A percentile compares a stretch with the other conserved stretches of the same genome.
Evolutionary conservation across 2,329 filamentous ascomycete species (phyloP).

Genomic region (Fusarium musae): DNA sequence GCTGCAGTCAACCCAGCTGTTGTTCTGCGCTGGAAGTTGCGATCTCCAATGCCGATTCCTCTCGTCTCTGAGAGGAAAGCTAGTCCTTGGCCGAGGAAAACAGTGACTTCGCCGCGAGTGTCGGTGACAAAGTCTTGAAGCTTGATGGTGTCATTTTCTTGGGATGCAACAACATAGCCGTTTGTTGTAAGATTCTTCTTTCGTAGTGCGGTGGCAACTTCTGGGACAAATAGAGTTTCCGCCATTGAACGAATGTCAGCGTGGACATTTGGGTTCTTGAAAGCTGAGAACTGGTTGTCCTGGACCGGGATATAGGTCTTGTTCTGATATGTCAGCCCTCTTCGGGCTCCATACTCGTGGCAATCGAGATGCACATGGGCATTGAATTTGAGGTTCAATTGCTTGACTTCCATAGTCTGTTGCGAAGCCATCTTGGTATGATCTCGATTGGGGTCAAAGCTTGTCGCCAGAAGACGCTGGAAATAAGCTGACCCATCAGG

Average conservation of each 20-base stretch:
- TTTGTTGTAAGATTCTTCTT: constrained; percentile 40
- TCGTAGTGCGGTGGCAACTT: constrained; percentile 40
- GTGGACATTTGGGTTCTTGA: constrained; percentile 50
- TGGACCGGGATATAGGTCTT: constrained; percentile 37
- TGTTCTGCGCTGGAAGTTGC: constrained; percentile 46
- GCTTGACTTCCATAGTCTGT: constrained; percentile 47
- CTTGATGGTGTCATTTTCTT: constrained; percentile 33
- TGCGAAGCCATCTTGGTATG: constrained; percentile 48
- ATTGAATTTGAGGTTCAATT: constrained; percentile 42
- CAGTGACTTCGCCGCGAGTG: constrained; percentile 45
- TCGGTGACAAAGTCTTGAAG: constrained; percentile 46
- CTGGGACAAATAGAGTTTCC: constrained; percentile 42
- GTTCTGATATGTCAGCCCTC: constrained; percentile 1
- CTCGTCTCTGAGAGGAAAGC: constrained; percentile 47
- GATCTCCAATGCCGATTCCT: constrained; percentile 45
- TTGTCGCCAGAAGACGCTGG: constrained; percentile 44
- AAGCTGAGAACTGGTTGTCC: constrained; percentile 47
- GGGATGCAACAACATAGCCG: constrained; percentile 42
- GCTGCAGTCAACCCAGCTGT: constrained; percentile 45
- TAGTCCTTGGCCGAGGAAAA: constrained; percentile 44
- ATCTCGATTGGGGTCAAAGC: constrained; percentile 49
- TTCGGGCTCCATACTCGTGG: constrained; percentile 46
- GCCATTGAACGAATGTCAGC: constrained; percentile 45
- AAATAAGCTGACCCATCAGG: constrained; percentile 50
- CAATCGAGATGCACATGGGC: constrained; percentile 48